These are phyloP conservation scores for Pseudogymnoascus sp. DNA, from an alignment of 2,329 filamentous ascomycete species.

Conservation along the genomic window DNA sequence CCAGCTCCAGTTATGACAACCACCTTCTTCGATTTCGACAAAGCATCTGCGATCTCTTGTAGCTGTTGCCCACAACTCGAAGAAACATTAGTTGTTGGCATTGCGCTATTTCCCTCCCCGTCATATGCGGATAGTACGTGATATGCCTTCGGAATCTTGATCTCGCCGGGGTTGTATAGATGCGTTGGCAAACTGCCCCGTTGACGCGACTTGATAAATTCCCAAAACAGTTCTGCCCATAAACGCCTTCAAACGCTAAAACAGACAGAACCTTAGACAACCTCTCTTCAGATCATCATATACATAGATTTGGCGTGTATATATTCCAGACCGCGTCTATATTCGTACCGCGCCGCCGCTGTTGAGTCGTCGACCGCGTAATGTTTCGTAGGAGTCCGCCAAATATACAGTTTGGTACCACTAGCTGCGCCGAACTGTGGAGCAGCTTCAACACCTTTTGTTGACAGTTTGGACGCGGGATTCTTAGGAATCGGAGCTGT, in stretches of 20 bases:
- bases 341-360: background rate
- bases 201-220: background rate
- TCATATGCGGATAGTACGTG: background rate
- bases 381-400: background rate
- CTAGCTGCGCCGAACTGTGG: background rate
- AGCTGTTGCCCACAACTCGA: conserved; percentile 32
- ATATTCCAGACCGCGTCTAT: background rate
- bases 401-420: background rate
- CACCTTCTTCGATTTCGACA: conserved; percentile 61
- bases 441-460: background rate
- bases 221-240: background rate
- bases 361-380: background rate
- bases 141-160: too few relatives aligned
- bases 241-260: background rate
- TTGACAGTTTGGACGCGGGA: background rate
- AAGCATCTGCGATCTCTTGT: conserved; percentile 57
- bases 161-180: too few relatives aligned
- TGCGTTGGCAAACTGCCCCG: background rate
- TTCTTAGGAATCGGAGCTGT: background rate
- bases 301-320: background rate
- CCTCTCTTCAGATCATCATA: background rate
- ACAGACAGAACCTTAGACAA: background rate
- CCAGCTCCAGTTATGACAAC: conserved; percentile 66
- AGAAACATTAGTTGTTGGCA: conserved; percentile 28
- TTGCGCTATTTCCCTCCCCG: conserved; percentile 10